Conservation (phyloP, 2,329 filamentous ascomycete genomes). For the Purpureocillium takamizusanense region DNA sequence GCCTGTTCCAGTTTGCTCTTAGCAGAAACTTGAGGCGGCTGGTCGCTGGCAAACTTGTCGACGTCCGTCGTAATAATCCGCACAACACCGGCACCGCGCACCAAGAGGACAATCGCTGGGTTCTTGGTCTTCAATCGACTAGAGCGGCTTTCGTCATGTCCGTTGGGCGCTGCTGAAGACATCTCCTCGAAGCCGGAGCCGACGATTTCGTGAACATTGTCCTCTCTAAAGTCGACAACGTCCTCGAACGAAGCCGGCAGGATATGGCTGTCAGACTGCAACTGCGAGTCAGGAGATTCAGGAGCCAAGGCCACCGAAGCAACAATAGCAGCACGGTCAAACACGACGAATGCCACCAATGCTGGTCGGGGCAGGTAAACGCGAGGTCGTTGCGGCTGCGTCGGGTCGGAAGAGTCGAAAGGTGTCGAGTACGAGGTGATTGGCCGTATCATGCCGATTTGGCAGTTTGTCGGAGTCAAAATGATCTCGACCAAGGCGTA, state of each 20-base stretch:
- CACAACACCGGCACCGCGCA: slow-evolving; percentile 54
- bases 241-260: slow-evolving; percentile 71
- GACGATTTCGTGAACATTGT: slow-evolving; percentile 53
- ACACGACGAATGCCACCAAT: slow-evolving; percentile 73
- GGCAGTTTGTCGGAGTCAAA: slow-evolving; percentile 41
- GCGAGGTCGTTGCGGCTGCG: slow-evolving; percentile 42
- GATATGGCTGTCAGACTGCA: slow-evolving; percentile 57
- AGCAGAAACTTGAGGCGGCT: slow-evolving; percentile 59
- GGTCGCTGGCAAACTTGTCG: slow-evolving; percentile 49
- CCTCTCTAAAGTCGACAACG: slow-evolving; percentile 67
- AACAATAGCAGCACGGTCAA: slow-evolving; percentile 69
- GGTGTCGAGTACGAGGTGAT: slow-evolving; percentile 56
- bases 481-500: slow-evolving; percentile 69
- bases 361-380: slow-evolving; percentile 71
- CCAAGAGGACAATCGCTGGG: slow-evolving; percentile 51
- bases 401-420: slow-evolving; percentile 26
- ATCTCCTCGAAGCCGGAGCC: slow-evolving; percentile 54
- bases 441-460: slow-evolving; percentile 58
- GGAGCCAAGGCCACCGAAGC: slow-evolving; percentile 61
- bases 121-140: slow-evolving; percentile 50
- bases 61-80: slow-evolving; percentile 50
- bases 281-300: slow-evolving; percentile 67
- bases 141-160: slow-evolving; percentile 37
- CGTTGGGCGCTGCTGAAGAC: slow-evolving; percentile 22
- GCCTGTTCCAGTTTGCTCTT: slow-evolving; percentile 91